Evolutionary conservation across 2,329 filamentous ascomycete genomes (phyloP).

Genomic region (Colletotrichum melonis): DNA sequence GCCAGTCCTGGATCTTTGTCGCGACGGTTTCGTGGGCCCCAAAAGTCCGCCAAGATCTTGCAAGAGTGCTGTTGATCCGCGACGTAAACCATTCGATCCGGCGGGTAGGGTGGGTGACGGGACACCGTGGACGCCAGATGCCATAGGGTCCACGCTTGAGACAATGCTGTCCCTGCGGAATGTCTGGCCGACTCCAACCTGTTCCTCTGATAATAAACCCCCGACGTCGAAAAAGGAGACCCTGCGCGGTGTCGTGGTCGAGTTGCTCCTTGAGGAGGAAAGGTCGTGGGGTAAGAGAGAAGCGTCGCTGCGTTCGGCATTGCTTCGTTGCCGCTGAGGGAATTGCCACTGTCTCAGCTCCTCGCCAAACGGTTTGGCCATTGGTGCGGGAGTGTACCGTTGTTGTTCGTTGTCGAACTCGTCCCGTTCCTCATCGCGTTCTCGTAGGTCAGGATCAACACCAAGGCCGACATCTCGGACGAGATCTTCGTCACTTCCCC

Average conservation of each 20-base stretch:
- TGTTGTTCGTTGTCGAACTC: slow-evolving; percentile 37
- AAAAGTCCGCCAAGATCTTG: slow-evolving; percentile 69
- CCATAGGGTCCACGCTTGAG: slow-evolving; percentile 53
- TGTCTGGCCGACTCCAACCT: slow-evolving; percentile 42
- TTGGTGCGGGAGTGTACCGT: slow-evolving; percentile 50
- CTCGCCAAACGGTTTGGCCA: slow-evolving; percentile 44
- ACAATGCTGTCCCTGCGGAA: slow-evolving; percentile 54
- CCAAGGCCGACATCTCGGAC: slow-evolving; percentile 83
- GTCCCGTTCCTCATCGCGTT: slow-evolving; percentile 41
- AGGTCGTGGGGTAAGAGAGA: slow-evolving; percentile 53
- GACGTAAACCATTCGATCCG: slow-evolving; percentile 55
- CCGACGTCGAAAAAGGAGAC: slow-evolving; percentile 90
- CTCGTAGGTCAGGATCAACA: slow-evolving; percentile 64
- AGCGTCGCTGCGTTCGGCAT: slow-evolving; percentile 57
- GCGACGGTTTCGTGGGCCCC: slow-evolving; percentile 50
- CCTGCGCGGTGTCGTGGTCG: slow-evolving; percentile 60
- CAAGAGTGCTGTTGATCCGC: slow-evolving; percentile 68
- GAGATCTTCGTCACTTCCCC: slow-evolving; percentile 93
- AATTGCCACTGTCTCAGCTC: slow-evolving; percentile 62
- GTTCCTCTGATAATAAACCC: slow-evolving; percentile 73
- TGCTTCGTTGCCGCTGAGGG: slow-evolving; percentile 51
- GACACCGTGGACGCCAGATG: slow-evolving; percentile 43
- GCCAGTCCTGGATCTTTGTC: slow-evolving; percentile 46
- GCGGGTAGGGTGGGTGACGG: slow-evolving; percentile 60
- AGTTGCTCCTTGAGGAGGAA: slow-evolving; percentile 51